phyloP scores from a whole-genome alignment of 2,329 filamentous ascomycete species.

The Fusarium miscanthi region DNA sequence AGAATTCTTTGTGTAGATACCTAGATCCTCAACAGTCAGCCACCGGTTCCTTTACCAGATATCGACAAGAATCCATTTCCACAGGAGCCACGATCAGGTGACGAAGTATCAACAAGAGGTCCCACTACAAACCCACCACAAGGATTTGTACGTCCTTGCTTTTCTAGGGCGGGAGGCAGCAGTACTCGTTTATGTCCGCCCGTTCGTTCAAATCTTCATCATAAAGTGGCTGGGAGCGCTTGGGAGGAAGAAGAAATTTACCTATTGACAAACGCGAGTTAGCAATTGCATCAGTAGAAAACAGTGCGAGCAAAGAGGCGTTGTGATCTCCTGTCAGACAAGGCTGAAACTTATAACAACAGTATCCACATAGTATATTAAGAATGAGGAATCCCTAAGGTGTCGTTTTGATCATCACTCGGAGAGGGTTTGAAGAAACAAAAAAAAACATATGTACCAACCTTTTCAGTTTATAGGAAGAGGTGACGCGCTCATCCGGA shows the following conservation, averaged over 20 bases:
- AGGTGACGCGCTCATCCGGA: background rate
- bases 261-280: constrained; percentile 55
- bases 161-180: constrained; percentile 60
- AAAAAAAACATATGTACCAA: constrained; percentile 49
- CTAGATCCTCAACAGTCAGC: constrained; percentile 51
- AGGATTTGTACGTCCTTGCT: constrained; percentile 71
- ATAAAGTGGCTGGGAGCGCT: constrained; percentile 52
- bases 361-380: constrained; percentile 73
- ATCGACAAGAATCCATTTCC: constrained; percentile 46
- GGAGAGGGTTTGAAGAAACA: constrained; percentile 41
- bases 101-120: constrained; percentile 75
- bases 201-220: constrained; percentile 77
- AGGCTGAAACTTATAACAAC: constrained; percentile 74
- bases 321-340: constrained; percentile 67
- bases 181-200: constrained; percentile 74
- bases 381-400: constrained; percentile 75
- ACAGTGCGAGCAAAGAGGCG: constrained; percentile 29
- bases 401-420: constrained; percentile 71
- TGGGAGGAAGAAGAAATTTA: constrained; percentile 47
- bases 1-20: constrained; percentile 47
- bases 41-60: constrained; percentile 34
- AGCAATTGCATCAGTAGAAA: constrained; percentile 46
- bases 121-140: constrained; percentile 62
- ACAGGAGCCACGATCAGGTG: constrained; percentile 65
- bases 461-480: constrained; percentile 55